Conservation (phyloP, 805 yeast species). For the Schizosaccharomyces cryophilus region DNA sequence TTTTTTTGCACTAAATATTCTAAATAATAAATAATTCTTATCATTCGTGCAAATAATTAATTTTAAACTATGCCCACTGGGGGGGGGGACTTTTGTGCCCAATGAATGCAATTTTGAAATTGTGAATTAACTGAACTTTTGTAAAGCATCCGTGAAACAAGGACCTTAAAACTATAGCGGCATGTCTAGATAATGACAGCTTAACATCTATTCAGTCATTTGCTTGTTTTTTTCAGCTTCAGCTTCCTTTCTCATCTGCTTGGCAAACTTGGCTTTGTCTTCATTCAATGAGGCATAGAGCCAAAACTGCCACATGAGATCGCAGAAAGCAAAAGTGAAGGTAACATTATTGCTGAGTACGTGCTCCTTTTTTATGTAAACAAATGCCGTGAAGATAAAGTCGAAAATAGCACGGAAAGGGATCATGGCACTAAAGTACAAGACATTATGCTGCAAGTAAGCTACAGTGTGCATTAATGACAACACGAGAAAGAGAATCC, state of each 20-base stretch:
- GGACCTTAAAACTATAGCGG: background rate
- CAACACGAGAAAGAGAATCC: background rate
- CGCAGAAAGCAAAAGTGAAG: slow-evolving; percentile 1
- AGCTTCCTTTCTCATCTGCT: background rate
- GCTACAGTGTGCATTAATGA: background rate
- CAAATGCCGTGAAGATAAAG: background rate
- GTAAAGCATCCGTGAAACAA: background rate
- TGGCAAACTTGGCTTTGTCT: background rate
- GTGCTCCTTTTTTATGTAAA: background rate
- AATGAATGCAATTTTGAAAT: too few relatives aligned
- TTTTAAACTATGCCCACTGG: too few relatives aligned
- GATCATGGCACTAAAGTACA: background rate
- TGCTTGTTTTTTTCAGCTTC: background rate
- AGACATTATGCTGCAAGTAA: background rate
- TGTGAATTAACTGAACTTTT: background rate
- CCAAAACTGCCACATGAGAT: slow-evolving; percentile 1
- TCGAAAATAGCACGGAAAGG: background rate
- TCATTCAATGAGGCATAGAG: background rate
- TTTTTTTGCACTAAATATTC: background rate
- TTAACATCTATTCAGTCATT: background rate
- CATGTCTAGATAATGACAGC: background rate
- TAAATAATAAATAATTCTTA: too few relatives aligned
- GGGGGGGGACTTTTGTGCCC: too few relatives aligned
- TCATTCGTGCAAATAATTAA: too few relatives aligned
- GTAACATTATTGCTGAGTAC: background rate